phyloP scores from a whole-genome alignment of 2,329 filamentous ascomycete species.

The Septoria petroselini region DNA sequence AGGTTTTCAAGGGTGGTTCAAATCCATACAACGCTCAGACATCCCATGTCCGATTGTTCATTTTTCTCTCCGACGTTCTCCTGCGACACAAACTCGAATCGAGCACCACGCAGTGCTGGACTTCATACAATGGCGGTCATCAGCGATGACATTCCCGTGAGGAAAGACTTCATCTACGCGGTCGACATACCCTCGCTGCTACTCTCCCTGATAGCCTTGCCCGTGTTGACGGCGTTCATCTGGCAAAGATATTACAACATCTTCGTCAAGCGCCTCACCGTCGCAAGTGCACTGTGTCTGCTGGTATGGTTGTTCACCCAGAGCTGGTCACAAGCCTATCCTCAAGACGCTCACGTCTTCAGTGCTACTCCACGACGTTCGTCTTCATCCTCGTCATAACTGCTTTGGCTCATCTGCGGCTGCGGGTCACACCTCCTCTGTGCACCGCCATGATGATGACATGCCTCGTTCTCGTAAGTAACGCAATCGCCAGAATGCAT shows the following conservation, averaged over 20 bases:
- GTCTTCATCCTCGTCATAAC: constrained; percentile 12
- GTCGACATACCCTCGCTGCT: constrained; percentile 18
- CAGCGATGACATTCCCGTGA: constrained; percentile 15
- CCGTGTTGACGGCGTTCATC: constrained; percentile 15
- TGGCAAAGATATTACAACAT: constrained; percentile 4
- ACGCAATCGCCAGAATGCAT: too few species aligned
- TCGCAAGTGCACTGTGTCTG: neutral
- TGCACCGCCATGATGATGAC: constrained; percentile 13
- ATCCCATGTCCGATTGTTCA: too few species aligned
- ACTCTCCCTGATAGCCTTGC: constrained; percentile 12
- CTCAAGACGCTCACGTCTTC: neutral
- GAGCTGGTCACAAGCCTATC: neutral
- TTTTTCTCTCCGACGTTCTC: too few species aligned
- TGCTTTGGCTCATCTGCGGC: constrained; percentile 10
- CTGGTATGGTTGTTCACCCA: neutral
- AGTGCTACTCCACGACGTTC: constrained; percentile 13
- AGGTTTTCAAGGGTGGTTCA: too few species aligned
- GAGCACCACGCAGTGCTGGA: too few species aligned
- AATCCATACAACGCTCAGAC: too few species aligned
- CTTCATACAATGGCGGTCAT: constrained; percentile 18
- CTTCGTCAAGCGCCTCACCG: neutral
- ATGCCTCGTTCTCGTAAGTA: constrained; percentile 10
- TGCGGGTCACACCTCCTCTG: neutral
- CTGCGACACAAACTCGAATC: too few species aligned
- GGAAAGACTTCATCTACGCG: constrained; percentile 11